Percentiles rank a stretch among this genome's conserved stretches.
phyloP scores from a whole-genome alignment of 176 grass and related monocot genomes.

The Phragmites australis region DNA sequence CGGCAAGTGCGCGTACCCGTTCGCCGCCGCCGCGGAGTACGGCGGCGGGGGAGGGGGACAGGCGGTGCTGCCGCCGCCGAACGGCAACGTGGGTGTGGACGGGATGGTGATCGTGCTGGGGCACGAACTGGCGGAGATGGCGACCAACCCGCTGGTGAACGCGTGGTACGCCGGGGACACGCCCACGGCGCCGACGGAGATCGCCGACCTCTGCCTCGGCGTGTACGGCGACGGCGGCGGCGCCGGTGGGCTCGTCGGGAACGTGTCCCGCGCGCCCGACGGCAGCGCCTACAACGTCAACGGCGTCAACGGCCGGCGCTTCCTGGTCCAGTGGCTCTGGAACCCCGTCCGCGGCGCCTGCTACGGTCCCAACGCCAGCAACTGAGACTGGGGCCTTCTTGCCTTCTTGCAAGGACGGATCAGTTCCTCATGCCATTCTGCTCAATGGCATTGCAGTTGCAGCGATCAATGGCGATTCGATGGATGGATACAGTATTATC shows the following conservation, averaged over 20 bases:
- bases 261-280: slow-evolving; percentile 51
- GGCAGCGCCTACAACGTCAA: slow-evolving; percentile 73
- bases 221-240: slow-evolving; percentile 79
- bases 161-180: slow-evolving; percentile 90
- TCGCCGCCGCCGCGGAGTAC: slow-evolving; percentile 51
- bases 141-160: slow-evolving; percentile 70
- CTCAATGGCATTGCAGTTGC: slow-evolving; percentile 37
- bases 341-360: slow-evolving; percentile 54
- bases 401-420: not conserved
- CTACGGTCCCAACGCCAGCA: slow-evolving; percentile 71
- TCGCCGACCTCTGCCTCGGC: slow-evolving; percentile 82
- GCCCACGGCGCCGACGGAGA: slow-evolving; percentile 81
- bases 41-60: slow-evolving; percentile 4
- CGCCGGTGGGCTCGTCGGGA: slow-evolving; percentile 59
- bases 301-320: slow-evolving; percentile 71
- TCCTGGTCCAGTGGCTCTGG: slow-evolving; percentile 94
- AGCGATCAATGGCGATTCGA: not conserved
- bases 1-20: slow-evolving; percentile 75
- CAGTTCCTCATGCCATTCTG: slow-evolving; percentile 13
- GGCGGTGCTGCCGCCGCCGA: slow-evolving; percentile 61
- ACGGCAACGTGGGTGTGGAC: slow-evolving; percentile 66
- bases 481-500: not conserved
- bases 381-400: slow-evolving; percentile 40
- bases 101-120: slow-evolving; percentile 86
- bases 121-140: slow-evolving; percentile 79